Evolutionary conservation across 1,284 basidiomycete species (phyloP).

Genomic region (Trichosporon sp.): DNA sequence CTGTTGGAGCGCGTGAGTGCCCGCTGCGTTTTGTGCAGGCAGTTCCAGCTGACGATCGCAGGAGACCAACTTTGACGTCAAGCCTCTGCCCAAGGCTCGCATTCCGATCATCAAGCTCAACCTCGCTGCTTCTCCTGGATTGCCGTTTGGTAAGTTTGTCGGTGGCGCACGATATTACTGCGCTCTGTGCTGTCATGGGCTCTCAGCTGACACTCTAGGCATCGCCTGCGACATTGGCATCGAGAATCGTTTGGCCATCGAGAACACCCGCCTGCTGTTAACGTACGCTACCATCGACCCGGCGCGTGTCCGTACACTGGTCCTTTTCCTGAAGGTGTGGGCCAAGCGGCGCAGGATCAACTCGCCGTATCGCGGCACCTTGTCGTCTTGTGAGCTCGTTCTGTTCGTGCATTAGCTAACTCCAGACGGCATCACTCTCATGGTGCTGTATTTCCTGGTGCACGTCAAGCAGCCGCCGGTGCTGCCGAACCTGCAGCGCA

Average conservation of each 20-base stretch:
- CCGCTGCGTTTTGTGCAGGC: neutral
- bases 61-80: slow-evolving; percentile 92
- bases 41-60: slow-evolving; percentile 36
- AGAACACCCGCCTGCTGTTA: slow-evolving; percentile 92
- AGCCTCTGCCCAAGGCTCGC: slow-evolving; percentile 89
- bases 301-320: slow-evolving; percentile 83
- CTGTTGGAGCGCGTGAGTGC: slow-evolving; percentile 78
- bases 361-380: slow-evolving; percentile 91
- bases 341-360: slow-evolving; percentile 97
- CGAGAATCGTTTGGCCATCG: slow-evolving; percentile 91
- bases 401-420: neutral
- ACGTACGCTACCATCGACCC: slow-evolving; percentile 98
- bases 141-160: slow-evolving; percentile 61
- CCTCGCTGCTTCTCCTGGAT: slow-evolving; percentile 78
- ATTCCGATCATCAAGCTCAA: slow-evolving; percentile 98
- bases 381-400: slow-evolving; percentile 65
- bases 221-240: slow-evolving; percentile 97
- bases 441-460: slow-evolving; percentile 94
- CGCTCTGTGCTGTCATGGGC: neutral
- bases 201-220: slow-evolving; percentile 28
- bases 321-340: slow-evolving; percentile 98
- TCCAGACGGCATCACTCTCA: slow-evolving; percentile 81
- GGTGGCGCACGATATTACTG: neutral
- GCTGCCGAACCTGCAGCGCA: slow-evolving; percentile 82
- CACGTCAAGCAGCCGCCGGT: slow-evolving; percentile 95